phyloP scores from a whole-genome alignment of 371 early-diverging fungal species.

The Mortierella sp. region DNA sequence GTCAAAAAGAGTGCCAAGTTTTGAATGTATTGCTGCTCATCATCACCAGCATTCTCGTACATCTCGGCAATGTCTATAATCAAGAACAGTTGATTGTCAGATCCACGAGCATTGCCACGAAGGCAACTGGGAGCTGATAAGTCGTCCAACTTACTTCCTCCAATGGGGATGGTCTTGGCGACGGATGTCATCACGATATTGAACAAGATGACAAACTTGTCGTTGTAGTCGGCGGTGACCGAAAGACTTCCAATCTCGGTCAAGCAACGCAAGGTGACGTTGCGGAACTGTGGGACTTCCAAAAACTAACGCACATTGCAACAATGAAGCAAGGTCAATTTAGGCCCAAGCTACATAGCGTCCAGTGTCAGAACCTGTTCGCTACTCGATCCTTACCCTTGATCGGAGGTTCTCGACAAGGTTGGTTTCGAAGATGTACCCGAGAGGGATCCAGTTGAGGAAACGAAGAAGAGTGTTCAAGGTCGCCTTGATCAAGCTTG shows the following conservation, averaged over 20 bases:
- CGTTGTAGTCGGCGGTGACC: conserved; percentile 82
- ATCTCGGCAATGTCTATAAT: conserved; percentile 80
- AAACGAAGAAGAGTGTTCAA: conserved; percentile 94
- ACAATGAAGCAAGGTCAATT: not conserved
- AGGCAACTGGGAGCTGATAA: too few species aligned
- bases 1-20: conserved; percentile 91
- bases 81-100: too few species aligned
- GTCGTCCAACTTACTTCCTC: conserved; percentile 64
- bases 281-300: conserved; percentile 86
- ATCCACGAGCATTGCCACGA: too few species aligned
- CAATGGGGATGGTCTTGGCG: conserved; percentile 75
- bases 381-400: conserved; percentile 83
- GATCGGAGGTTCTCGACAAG: conserved; percentile 87
- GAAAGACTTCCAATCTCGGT: conserved; percentile 92
- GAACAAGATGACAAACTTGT: conserved; percentile 86
- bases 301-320: conserved; percentile 69
- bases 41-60: conserved; percentile 86
- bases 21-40: conserved; percentile 92
- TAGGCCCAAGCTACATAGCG: too few species aligned
- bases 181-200: conserved; percentile 80
- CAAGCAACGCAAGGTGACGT: conserved; percentile 93
- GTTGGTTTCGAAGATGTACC: conserved; percentile 96
- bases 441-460: conserved; percentile 97
- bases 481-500: conserved; percentile 89
- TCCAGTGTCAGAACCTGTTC: too few species aligned